Base-by-base conservation (phyloP, 2,329 filamentous ascomycete genomes). In the Ascosphaera apis region DNA sequence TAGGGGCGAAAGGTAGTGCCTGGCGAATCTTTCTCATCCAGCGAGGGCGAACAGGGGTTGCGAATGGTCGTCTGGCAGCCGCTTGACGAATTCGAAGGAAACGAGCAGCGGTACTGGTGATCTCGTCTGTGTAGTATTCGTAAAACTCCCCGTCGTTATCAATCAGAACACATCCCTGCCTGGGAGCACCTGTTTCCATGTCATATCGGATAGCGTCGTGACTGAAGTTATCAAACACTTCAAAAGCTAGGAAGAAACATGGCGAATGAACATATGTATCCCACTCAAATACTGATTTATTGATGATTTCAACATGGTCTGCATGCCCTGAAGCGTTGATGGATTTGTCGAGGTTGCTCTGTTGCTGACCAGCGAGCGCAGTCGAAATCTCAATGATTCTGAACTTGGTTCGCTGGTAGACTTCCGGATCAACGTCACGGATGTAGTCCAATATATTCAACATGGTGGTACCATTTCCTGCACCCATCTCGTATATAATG, bases 401-500 rank as follows among this genome's bases (percentile, higher is more conserved):
- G 66, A 77, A 98, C 49, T 82, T 78, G 3, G 88, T 98, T 39
- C 88, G 74, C 47, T 79, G 76, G 57, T 98, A 98, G 21, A 98
- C 86, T 43, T 84, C 78, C 0, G 84, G 82, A 47, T 95, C 80
- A 32, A 75, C 67, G 44, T 80, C 76, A 42, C 84, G 79, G 53
- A 98, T 91, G 55, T 91, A 92, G 62, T 98, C 86, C 41, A 98
- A 67, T 39, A 98, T 84, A 55, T 98, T 98, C 51, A 88, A 67
- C 88, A 98, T 98, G 51, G 98, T 69, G 0, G 91, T 98, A 42
- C 88, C 88, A 48, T 92, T 86, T 47, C 88, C 88, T 28, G 88
- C 88, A 36, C 88, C 88, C 78, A 98, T 91, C 55, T 98, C 88
- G 66, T 93, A 98, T 54, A 98, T 91, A 47, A 91, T 80, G 36